Evolutionary conservation across 108 stramenopile genomes (phyloP), one percentile per base, ranked within the genome.

Genomic region (Cyclostephanos tholiformis): DNA sequence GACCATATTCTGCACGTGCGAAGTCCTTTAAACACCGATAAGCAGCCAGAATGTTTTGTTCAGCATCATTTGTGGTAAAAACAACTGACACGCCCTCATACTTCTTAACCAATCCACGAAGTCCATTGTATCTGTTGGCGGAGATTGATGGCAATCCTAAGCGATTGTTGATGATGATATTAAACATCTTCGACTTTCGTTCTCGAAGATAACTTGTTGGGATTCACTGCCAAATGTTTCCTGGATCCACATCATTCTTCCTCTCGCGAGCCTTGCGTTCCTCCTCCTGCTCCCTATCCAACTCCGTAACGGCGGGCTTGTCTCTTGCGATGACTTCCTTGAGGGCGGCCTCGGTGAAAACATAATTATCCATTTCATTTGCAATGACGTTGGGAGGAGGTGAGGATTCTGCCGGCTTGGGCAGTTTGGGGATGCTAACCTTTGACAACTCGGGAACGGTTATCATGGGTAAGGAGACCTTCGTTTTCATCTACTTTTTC

Each of bases 401-500:
- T 48, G 67, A 68, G n/a, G 69, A 32, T 27, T 50, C 44, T 11
- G 44, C 71, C 30, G 43, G 27, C 50, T 80, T 69, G 14, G 74
- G 67, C 27, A 36, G 73, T 41, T 73, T 39, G 17, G 68, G 62
- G 17, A 71, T 50, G 19, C 25, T 26, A 11, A 29, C 26, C 56
- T 71, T 56, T 36, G 26, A 72, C 12, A 55, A 61, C 20, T 38
- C 44, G 30, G 58, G 74, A 30, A 63, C 61, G 62, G n/a, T 55
- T 67, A 86, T 50, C 71, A 84, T 87, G 50, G 82, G 83, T 6
- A 82, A 25, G 8, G 63, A 62, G 57, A 84, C 26, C 76, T 86
- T 89, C 20, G 87, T 27, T 65, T 88, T 85, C 10, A 86, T 20
- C 32, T 83, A n/a, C n/a, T n/a, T n/a, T n/a, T n/a, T n/a, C n/a